Evolutionary conservation across 768 basidiomycete genomes (phyloP).

Genomic region (Termitomyces sp.): DNA sequence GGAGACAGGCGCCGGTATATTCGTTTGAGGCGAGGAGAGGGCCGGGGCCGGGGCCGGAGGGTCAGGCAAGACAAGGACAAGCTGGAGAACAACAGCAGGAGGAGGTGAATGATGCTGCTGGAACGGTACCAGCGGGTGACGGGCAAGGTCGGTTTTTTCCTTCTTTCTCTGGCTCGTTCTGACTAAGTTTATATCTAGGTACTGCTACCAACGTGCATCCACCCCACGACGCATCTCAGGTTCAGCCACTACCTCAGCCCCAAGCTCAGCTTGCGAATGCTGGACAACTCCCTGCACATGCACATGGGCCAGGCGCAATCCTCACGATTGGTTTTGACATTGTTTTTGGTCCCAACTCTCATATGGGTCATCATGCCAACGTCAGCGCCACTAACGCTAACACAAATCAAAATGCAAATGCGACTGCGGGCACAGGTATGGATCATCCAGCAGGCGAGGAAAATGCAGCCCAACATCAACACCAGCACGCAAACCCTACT

Average conservation of each 20-base stretch:
- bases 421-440: neutral
- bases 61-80: too few relatives aligned
- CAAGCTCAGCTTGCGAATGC: neutral
- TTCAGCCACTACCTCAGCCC: neutral
- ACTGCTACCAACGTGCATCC: neutral
- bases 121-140: neutral
- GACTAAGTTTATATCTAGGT: neutral
- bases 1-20: slow-evolving; percentile 7
- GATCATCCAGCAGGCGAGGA: neutral
- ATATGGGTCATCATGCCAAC: neutral
- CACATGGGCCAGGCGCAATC: neutral
- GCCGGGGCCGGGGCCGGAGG: neutral
- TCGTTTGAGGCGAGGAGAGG: neutral
- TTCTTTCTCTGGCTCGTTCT: neutral
- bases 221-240: neutral
- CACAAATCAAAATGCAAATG: neutral
- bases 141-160: neutral
- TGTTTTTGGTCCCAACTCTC: neutral
- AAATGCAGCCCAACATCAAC: neutral
- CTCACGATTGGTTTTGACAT: slow-evolving; percentile 6
- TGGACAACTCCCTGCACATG: neutral
- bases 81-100: neutral
- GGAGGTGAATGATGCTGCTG: neutral
- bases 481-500: neutral
- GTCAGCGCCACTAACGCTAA: neutral